Percentiles rank a stretch among this genome's conserved stretches.
phyloP scores from a whole-genome alignment of 148 eudicot species.

The Spergularia bocconei region DNA sequence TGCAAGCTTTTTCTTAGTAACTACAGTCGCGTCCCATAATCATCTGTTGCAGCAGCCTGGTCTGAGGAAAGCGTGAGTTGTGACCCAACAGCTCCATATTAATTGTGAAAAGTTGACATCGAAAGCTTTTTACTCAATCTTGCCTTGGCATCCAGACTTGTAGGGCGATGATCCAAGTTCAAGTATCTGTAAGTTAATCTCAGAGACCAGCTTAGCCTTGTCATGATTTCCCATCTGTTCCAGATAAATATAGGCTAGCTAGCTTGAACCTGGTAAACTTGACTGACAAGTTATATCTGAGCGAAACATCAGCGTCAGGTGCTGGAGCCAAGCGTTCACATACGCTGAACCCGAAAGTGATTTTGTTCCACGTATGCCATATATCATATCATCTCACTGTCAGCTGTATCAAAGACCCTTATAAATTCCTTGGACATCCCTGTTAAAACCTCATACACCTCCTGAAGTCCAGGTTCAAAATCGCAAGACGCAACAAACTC shows the following conservation, averaged over 20 bases:
- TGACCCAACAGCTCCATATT: not conserved
- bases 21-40: not conserved
- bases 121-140: no score
- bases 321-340: not conserved
- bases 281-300: not conserved
- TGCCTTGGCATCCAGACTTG: no score
- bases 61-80: not conserved
- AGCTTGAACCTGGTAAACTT: not conserved
- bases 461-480: constrained; percentile 24
- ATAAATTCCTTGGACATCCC: constrained; percentile 20
- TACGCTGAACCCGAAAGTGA: not conserved
- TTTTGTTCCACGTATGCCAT: constrained; percentile 4
- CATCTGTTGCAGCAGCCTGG: not conserved
- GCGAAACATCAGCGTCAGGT: not conserved
- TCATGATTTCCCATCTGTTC: not conserved
- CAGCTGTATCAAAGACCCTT: constrained; percentile 8
- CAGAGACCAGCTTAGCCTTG: not conserved
- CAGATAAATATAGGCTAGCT: not conserved
- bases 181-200: not conserved
- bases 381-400: constrained; percentile 17
- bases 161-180: not conserved
- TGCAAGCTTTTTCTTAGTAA: not conserved
- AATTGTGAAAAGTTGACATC: no score
- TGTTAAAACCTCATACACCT: constrained; percentile 24
- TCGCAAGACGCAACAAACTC: constrained; percentile 34